These are phyloP conservation scores for Neurospora africana DNA, from an alignment of 495 filamentous ascomycete species.

Conservation along the genomic window DNA sequence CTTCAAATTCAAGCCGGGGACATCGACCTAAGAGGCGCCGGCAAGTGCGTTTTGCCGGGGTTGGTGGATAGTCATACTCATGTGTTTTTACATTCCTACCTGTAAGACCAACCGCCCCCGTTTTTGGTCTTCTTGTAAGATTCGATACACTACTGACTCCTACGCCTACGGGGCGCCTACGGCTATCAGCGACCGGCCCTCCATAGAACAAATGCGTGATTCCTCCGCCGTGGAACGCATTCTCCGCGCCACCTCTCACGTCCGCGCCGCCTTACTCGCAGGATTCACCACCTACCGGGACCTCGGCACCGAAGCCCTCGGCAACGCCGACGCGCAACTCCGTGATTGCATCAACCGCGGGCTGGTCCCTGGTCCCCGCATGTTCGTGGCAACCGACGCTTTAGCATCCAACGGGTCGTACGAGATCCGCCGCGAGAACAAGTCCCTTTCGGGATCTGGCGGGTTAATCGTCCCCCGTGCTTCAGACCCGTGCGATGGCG, in stretches of 20 bases:
- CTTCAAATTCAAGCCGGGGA: not conserved
- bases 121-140: too few species aligned
- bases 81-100: slow-evolving; percentile 41
- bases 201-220: slow-evolving; percentile 39
- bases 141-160: too few species aligned
- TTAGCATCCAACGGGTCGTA: slow-evolving; percentile 39
- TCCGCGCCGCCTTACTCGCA: slow-evolving; percentile 36
- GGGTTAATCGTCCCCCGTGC: slow-evolving; percentile 24
- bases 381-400: slow-evolving; percentile 41
- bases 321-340: slow-evolving; percentile 32
- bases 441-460: not conserved
- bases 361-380: slow-evolving; percentile 39
- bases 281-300: slow-evolving; percentile 47
- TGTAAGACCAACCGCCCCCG: not conserved
- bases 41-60: slow-evolving; percentile 37
- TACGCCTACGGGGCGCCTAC: too few species aligned
- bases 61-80: slow-evolving; percentile 46
- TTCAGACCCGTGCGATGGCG: slow-evolving; percentile 35
- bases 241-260: slow-evolving; percentile 42
- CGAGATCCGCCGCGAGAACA: slow-evolving; percentile 36
- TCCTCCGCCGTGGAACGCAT: slow-evolving; percentile 38
- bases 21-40: slow-evolving; percentile 34
- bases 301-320: slow-evolving; percentile 40
- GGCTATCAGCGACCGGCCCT: slow-evolving; percentile 18
- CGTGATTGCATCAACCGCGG: slow-evolving; percentile 40